Conservation (phyloP, 768 basidiomycete genomes). For the Phanerodontia chrysosporium region DNA sequence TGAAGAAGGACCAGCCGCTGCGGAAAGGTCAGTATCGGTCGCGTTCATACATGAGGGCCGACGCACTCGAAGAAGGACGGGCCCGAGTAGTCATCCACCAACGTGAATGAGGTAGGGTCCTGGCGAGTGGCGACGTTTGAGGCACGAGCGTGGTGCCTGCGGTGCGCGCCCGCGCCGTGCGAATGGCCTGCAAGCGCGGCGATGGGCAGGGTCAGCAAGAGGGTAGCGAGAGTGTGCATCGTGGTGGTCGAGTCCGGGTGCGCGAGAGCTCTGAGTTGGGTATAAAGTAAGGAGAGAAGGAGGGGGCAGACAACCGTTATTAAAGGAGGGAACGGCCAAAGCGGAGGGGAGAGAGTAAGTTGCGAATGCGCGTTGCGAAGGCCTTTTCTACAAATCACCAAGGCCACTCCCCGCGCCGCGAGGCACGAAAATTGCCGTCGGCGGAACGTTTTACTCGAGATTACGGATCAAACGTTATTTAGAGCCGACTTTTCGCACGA, state of each 20-base stretch:
- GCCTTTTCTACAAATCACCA: constrained; percentile 2
- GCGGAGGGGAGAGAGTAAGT: not conserved
- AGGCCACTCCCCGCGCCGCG: constrained; percentile 1
- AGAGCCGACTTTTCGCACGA: not conserved
- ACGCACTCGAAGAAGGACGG: constrained; percentile 59
- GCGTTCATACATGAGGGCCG: not conserved
- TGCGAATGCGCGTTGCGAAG: constrained; percentile 3
- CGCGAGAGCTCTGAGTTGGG: not conserved
- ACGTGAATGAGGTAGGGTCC: constrained; percentile 23
- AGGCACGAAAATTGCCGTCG: constrained; percentile 1
- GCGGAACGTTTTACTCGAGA: not conserved
- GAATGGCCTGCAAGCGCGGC: constrained; percentile 34
- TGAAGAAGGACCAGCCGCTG: constrained; percentile 70
- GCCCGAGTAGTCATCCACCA: constrained; percentile 42
- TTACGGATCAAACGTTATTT: not conserved
- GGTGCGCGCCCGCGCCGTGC: constrained; percentile 20
- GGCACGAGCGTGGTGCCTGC: constrained; percentile 24
- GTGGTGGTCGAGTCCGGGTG: not conserved
- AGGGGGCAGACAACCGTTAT: constrained; percentile 1
- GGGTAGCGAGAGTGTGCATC: constrained; percentile 15
- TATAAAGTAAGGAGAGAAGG: constrained; percentile 10
- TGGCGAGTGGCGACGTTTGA: constrained; percentile 14
- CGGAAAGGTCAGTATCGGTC: not conserved
- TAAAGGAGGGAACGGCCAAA: constrained; percentile 5
- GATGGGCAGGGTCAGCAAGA: constrained; percentile 30